Evolutionary conservation across 352 stramenopile genomes (phyloP).

Genomic region (Phytophthora fragariaefolia): DNA sequence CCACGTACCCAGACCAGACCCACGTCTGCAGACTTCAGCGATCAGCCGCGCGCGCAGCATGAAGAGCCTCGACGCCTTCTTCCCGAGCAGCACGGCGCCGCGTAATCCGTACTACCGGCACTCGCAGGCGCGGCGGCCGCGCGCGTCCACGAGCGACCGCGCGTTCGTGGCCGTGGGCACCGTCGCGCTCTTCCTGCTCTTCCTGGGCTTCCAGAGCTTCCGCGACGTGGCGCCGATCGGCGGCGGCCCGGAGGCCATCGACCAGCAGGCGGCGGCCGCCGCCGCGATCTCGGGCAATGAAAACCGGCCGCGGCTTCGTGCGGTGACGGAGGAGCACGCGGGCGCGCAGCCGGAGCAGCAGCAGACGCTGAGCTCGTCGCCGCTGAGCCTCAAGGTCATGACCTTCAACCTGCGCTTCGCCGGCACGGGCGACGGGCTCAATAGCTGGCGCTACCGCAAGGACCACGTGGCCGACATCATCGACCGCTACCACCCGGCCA

Average conservation of each 20-base stretch:
- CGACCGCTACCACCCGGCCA: slow-evolving; percentile 70
- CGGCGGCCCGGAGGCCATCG: slow-evolving; percentile 25
- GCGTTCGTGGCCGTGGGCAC: slow-evolving; percentile 70
- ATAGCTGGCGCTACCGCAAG: slow-evolving; percentile 76
- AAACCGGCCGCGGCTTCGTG: slow-evolving; percentile 50
- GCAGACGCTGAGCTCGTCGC: slow-evolving; percentile 41
- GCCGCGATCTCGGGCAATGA: slow-evolving; percentile 40
- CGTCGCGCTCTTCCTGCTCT: slow-evolving; percentile 73
- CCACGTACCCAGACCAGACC: slow-evolving; percentile 25
- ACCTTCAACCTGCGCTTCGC: slow-evolving; percentile 87
- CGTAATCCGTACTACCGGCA: slow-evolving; percentile 88
- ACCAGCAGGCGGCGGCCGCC: slow-evolving; percentile 42
- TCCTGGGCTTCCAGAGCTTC: slow-evolving; percentile 59
- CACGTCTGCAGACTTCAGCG: background rate
- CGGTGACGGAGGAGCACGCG: slow-evolving; percentile 18
- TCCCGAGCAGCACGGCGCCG: slow-evolving; percentile 60
- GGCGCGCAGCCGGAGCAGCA: slow-evolving; percentile 17
- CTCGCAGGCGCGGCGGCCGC: slow-evolving; percentile 39
- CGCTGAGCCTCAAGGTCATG: slow-evolving; percentile 76
- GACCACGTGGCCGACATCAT: slow-evolving; percentile 79
- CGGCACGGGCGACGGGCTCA: slow-evolving; percentile 62
- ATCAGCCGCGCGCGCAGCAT: slow-evolving; percentile 28
- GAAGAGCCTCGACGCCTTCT: slow-evolving; percentile 76
- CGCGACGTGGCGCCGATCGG: slow-evolving; percentile 18
- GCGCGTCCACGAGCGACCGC: slow-evolving; percentile 53